Base-by-base conservation (phyloP, 2,329 filamentous ascomycete species). In the Nemania sp. region DNA sequence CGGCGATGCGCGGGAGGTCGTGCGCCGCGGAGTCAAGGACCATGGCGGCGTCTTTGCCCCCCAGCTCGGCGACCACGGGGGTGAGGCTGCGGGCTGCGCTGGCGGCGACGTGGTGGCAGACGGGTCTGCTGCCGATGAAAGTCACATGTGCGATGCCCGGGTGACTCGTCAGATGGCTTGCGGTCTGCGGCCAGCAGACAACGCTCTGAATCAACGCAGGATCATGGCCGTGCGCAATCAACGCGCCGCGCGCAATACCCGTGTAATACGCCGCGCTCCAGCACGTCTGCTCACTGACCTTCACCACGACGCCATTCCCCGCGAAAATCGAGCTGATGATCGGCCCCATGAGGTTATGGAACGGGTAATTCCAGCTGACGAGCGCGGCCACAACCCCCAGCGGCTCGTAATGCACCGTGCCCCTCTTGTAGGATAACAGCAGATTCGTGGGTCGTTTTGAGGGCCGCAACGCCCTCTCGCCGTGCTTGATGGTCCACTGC, bases 341-440 rank as follows among this genome's bases (percentile, higher is more conserved):
- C 15, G 95, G 96, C 0, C 93, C 93, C 54, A 98, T 88, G 70
- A 98, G 85, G 81, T 99, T 99, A 83, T 99, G 96, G 80, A 98
- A 97, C 52, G 93, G 90, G 78, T 94, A 98, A 83, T 99, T 99
- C 96, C 96, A 99, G 77, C 92, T 96, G 51, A 99, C 93, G 60
- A 95, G 91, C 20, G 96, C 95, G 11, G 93, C 91, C 5, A 99
- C 93, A 41, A 99, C 93, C 18, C 96, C 96, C 22, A 98, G 84
- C 15, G 96, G 95, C 80, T 99, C 94, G 80, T 97, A 99, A 57
- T 88, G 84, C 29, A 99, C 94, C 70, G 90, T 91, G 77, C 98
- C 98, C 79, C 88, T 89, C 86, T 99, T 99, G 82, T 98, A 98
- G 81, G 90, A 88, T 93, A 99, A 97, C 70, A 99, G 87, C 53